Percentiles rank a stretch among this genome's conserved stretches.
phyloP scores from a whole-genome alignment of 257 asterid genomes.

The Solanum chaucha region DNA sequence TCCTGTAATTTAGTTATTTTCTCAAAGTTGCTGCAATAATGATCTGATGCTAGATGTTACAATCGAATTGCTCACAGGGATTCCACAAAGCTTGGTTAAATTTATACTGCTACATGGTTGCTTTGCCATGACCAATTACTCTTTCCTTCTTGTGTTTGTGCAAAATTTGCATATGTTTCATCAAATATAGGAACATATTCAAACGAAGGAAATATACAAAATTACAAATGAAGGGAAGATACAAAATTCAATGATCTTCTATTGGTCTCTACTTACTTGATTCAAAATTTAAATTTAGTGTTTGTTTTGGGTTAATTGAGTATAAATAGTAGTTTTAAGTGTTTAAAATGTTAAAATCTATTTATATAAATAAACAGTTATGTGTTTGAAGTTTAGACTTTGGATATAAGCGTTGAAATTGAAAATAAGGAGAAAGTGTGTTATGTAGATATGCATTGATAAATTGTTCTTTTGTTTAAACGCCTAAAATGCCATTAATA shows the following conservation, averaged over 20 bases:
- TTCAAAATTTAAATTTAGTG: not conserved
- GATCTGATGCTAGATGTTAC: not conserved
- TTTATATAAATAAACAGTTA: not conserved
- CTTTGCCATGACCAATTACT: no score
- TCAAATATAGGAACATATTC: not conserved
- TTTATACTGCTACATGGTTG: no score
- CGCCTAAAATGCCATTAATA: not conserved
- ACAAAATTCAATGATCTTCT: not conserved
- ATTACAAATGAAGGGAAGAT: not conserved
- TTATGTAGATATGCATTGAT: not conserved
- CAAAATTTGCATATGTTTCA: not conserved
- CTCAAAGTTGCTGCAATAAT: not conserved
- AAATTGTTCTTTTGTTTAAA: not conserved
- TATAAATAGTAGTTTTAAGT: not conserved
- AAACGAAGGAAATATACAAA: not conserved
- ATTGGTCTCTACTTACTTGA: not conserved
- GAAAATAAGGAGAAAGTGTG: not conserved
- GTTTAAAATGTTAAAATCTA: not conserved
- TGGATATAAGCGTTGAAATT: not conserved
- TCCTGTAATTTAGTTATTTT: no score
- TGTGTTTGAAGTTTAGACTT: not conserved
- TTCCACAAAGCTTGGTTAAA: no score
- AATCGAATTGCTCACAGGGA: no score
- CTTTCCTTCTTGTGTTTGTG: not conserved
- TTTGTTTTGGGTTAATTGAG: not conserved